These are phyloP conservation scores for Lagenidium giganteum DNA, from an alignment of 352 stramenopile species.

Conservation along the genomic window DNA sequence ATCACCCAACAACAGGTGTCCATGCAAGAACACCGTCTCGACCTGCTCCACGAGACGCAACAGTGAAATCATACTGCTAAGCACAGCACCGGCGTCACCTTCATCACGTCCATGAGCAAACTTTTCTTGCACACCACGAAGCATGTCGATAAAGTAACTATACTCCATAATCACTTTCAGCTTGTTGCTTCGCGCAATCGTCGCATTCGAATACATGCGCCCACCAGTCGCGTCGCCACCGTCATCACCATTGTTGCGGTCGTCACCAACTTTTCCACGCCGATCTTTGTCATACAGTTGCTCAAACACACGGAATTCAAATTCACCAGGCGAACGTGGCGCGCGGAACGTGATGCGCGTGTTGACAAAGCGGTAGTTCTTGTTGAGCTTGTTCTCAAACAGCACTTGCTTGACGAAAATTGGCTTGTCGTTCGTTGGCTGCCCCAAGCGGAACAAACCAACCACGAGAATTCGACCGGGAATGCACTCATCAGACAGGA, in stretches of 20 bases:
- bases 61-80: constrained; percentile 58
- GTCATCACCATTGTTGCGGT: constrained; percentile 21
- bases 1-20: constrained; percentile 53
- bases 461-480: constrained; percentile 61
- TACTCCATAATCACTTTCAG: constrained; percentile 76
- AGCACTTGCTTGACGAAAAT: constrained; percentile 84
- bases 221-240: constrained; percentile 21
- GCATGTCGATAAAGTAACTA: constrained; percentile 73
- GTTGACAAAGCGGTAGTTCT: constrained; percentile 54
- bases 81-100: constrained; percentile 47
- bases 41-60: constrained; percentile 70
- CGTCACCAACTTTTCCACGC: constrained; percentile 10
- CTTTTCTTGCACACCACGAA: constrained; percentile 57
- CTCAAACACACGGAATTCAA: constrained; percentile 83
- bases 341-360: constrained; percentile 80
- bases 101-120: constrained; percentile 46
- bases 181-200: constrained; percentile 59
- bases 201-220: constrained; percentile 60
- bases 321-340: constrained; percentile 71
- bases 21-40: constrained; percentile 70
- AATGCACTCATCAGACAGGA: constrained; percentile 53
- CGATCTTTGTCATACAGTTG: constrained; percentile 35
- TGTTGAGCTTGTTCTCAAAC: constrained; percentile 72
- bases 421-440: constrained; percentile 70
- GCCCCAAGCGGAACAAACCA: constrained; percentile 69